Evolutionary conservation across 1,284 basidiomycete species (phyloP), one percentile per base, ranked within the genome.

Genomic region (Irpex sp.): DNA sequence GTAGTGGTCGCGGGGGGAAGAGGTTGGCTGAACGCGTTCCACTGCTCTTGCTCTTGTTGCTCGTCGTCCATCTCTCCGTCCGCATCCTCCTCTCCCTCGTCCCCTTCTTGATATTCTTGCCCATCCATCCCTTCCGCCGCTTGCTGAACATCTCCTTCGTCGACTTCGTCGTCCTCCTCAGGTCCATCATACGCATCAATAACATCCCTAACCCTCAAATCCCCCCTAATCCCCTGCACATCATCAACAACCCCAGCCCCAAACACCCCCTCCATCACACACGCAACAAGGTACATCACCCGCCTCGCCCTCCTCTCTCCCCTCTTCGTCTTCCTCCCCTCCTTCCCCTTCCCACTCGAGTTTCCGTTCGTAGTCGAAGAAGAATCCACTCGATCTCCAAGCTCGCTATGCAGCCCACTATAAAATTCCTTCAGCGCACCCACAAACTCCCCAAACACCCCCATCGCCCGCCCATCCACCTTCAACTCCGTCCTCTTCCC

Each of bases 201-300:
- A 62, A 97, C 83, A 62, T 94, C 86, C 1, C 84, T 81, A 60
- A 89, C 84, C 4, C 80, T 79, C 44, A 89, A 75, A 3, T 80
- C 79, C 0, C 84, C 86, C 38, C 88, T 81, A 69, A 96, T 90
- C 15, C 76, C 78, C 66, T 94, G 93, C 64, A 96, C 91, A 61
- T 87, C 81, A 5, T 91, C 88, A 64, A 92, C 86, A 11, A 83
- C 85, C 66, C 88, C 89, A 74, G 84, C 81, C 64, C 90, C 89
- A 72, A 92, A 91, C 21, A 88, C 76, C 26, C 84, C 74, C 72
- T 92, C 90, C 59, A 92, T 75, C 60, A 92, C 83, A 71, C 91
- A 92, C 0, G 89, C 90, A 19, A 91, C 84, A 17, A 92, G 82
- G 68, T 88, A 92, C 5, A 88, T 85, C 87, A 91, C 91, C 34